Evolutionary conservation across 2,329 filamentous ascomycete species (phyloP), one percentile per base, ranked within the genome.

Genomic region (Tympanopsis confertula): DNA sequence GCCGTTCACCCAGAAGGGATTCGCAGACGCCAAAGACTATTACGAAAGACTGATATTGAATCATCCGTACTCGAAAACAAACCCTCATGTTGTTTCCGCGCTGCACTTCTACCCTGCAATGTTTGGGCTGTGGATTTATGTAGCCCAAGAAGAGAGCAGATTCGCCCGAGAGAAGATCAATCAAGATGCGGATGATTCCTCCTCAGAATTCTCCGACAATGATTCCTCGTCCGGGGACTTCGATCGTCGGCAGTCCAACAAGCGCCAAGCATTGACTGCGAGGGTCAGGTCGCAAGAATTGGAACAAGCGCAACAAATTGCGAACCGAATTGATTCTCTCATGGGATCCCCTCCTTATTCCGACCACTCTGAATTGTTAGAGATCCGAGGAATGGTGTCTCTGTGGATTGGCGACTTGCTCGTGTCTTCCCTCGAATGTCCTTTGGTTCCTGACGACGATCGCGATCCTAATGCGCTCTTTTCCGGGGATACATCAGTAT

Each of bases 21-120:
- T 82, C 43, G 62, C 68, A 40, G 61, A 66, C 35, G 77, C 73
- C 10, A 71, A 68, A 42, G 62, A 71, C 3, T 94, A 89, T 57
- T 87, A 91, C 51, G 81, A 89, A 45, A 71, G 71, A 19, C 66
- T 95, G 42, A 82, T 89, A 37, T 68, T 86, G 46, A 80, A 86
- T 51, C 72, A 88, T 56, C 80, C 86, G 5, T 79, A 82, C 63
- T 74, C 78, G 47, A 67, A 74, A 48, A 65, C 66, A 42, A 65
- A 69, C 4, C 75, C 77, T 1, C 60, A 73, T 37, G 60, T 66
- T 3, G 59, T 79, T 30, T 82, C 75, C 45, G 77, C 84, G 10
- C 53, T 83, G 26, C 78, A 86, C 42, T 94, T 95, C 54, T 88
- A 86, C 60, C 78, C 84, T 13, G 82, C 82, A 13, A 72, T 94